Evolutionary conservation across 1,139 yeast species (phyloP).

Genomic region (Hyphopichia buzzinii): DNA sequence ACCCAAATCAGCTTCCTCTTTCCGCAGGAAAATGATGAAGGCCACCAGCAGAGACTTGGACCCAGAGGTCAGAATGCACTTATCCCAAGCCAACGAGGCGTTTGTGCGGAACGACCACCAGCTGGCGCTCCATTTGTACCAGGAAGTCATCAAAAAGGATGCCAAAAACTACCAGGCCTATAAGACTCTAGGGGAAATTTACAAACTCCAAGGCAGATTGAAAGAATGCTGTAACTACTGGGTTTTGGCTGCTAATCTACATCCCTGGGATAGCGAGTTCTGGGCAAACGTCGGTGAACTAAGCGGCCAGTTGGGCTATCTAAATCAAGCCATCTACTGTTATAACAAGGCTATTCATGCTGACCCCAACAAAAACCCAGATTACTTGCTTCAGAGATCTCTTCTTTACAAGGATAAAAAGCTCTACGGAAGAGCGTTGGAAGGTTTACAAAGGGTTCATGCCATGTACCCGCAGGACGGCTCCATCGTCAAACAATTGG

Average conservation of each 20-base stretch:
- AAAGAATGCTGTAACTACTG: slow-evolving; percentile 79
- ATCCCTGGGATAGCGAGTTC: slow-evolving; percentile 71
- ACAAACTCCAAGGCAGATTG: slow-evolving; percentile 61
- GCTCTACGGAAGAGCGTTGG: slow-evolving; percentile 70
- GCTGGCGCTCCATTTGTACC: slow-evolving; percentile 62
- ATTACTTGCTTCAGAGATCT: slow-evolving; percentile 60
- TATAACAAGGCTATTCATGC: slow-evolving; percentile 70
- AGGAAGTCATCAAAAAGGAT: slow-evolving; percentile 76
- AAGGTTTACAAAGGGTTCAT: slow-evolving; percentile 65
- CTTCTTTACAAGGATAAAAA: slow-evolving; percentile 62
- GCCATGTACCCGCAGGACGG: slow-evolving; percentile 60
- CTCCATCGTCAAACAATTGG: slow-evolving; percentile 66
- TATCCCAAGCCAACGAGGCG: slow-evolving; percentile 77
- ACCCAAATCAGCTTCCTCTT: slow-evolving; percentile 28
- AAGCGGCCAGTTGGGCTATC: slow-evolving; percentile 67
- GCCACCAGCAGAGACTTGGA: slow-evolving; percentile 50
- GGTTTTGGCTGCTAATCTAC: slow-evolving; percentile 80
- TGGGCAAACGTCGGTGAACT: slow-evolving; percentile 85
- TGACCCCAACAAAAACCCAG: slow-evolving; percentile 50
- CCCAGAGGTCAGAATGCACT: slow-evolving; percentile 65
- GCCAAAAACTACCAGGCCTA: slow-evolving; percentile 80
- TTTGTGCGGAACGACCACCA: slow-evolving; percentile 67
- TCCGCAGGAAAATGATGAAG: slow-evolving; percentile 33
- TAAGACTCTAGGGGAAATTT: slow-evolving; percentile 81
- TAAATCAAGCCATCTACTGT: slow-evolving; percentile 81